These are phyloP conservation scores for Rutidosis leptorrhynchoides DNA, from an alignment of 129 eudicot species.

Conservation along the genomic window DNA sequence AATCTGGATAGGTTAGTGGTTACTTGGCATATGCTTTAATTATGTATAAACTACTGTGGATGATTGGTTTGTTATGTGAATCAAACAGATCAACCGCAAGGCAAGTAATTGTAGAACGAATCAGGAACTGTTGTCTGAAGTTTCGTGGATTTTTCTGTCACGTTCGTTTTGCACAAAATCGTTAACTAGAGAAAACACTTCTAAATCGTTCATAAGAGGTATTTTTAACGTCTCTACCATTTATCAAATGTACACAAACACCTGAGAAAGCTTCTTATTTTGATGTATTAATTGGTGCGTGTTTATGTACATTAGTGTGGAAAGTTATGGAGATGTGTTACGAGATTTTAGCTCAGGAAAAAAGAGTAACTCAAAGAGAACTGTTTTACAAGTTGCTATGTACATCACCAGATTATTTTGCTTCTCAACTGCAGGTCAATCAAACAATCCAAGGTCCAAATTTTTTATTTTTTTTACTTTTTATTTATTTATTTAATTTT, in stretches of 20 bases:
- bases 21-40: not conserved
- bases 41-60: not conserved
- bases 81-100: constrained; percentile 57
- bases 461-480: not conserved
- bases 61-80: constrained; percentile 12
- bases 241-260: not conserved
- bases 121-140: constrained; percentile 59
- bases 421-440: constrained; percentile 82
- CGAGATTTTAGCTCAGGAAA: constrained; percentile 62
- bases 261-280: constrained; percentile 2
- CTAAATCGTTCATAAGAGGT: constrained; percentile 91
- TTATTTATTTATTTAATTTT: too few species aligned
- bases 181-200: constrained; percentile 60
- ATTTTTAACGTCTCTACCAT: not conserved
- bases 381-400: constrained; percentile 83
- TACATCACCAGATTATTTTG: constrained; percentile 77
- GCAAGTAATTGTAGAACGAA: constrained; percentile 70
- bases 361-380: constrained; percentile 94
- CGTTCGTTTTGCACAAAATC: constrained; percentile 62
- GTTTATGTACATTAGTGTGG: constrained; percentile 55
- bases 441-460: constrained; percentile 79
- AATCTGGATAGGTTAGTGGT: not conserved
- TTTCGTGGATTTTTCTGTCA: constrained; percentile 74
- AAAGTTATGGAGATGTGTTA: constrained; percentile 97
- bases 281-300: not conserved